These are phyloP conservation scores for Fusarium luffae DNA, from an alignment of 2,329 filamentous ascomycete species.

Conservation along the genomic window DNA sequence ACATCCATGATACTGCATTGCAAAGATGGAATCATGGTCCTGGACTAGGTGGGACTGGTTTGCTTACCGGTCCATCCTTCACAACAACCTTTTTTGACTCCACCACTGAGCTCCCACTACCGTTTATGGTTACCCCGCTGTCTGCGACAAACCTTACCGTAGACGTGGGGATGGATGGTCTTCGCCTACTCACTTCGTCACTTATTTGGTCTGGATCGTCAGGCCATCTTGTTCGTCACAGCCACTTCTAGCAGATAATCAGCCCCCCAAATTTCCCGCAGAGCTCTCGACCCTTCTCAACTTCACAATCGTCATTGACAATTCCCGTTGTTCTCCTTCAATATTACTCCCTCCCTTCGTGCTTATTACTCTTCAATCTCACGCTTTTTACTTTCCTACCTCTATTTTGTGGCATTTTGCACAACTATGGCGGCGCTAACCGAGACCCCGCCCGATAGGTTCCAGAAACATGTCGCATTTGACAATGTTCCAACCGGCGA, in stretches of 20 bases:
- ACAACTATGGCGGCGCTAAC: constrained; percentile 59
- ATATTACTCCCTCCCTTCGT: not conserved
- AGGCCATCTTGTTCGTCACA: constrained; percentile 44
- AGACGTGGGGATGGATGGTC: constrained; percentile 43
- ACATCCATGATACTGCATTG: not conserved
- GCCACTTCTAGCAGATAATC: constrained; percentile 35
- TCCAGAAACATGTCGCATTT: constrained; percentile 69
- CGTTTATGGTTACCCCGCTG: constrained; percentile 44
- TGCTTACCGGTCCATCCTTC: constrained; percentile 25
- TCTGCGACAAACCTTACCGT: constrained; percentile 39
- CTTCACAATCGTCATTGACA: constrained; percentile 27
- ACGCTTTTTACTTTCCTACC: constrained; percentile 14
- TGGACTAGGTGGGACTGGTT: constrained; percentile 34
- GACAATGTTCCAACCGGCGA: constrained; percentile 69
- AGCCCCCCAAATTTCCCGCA: constrained; percentile 45
- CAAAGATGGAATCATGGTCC: not conserved
- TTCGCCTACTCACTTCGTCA: constrained; percentile 34
- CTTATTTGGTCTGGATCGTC: constrained; percentile 42
- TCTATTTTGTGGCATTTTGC: constrained; percentile 27
- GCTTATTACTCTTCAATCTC: constrained; percentile 9
- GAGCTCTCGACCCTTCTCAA: constrained; percentile 15
- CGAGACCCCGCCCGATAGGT: constrained; percentile 58
- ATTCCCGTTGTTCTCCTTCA: constrained; percentile 2
- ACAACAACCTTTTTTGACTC: constrained; percentile 34
- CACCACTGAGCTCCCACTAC: constrained; percentile 37